phyloP scores from a whole-genome alignment of 495 filamentous ascomycete genomes.

The Daldinia loculata region DNA sequence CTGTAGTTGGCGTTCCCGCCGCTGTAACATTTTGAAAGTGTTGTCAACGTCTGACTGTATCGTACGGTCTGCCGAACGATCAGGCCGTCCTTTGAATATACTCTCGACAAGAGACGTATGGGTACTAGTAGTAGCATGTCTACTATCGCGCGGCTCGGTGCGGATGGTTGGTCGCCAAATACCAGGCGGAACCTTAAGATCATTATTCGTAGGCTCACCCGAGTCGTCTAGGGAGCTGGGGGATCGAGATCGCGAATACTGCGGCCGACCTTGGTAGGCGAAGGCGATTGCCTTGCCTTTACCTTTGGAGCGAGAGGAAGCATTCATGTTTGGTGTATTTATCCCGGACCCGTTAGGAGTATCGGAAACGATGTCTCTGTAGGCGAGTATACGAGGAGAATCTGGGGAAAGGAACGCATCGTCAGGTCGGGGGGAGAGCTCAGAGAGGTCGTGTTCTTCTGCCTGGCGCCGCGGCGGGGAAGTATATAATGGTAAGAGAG shows the following conservation, averaged over 20 bases:
- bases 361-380: neutral
- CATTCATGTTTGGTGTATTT: neutral
- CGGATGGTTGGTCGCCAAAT: constrained; percentile 39
- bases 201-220: neutral
- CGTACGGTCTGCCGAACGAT: constrained; percentile 24
- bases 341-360: neutral
- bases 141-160: constrained; percentile 20
- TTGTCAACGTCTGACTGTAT: constrained; percentile 33
- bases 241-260: constrained; percentile 23
- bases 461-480: constrained; percentile 28
- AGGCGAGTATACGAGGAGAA: neutral
- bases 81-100: constrained; percentile 39
- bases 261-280: constrained; percentile 32
- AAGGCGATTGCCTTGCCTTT: constrained; percentile 41
- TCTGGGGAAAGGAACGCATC: constrained; percentile 44
- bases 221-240: constrained; percentile 3
- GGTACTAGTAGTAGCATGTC: constrained; percentile 1
- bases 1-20: constrained; percentile 71
- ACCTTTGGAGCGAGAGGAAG: constrained; percentile 18
- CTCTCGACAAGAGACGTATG: constrained; percentile 42
- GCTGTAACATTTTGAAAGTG: constrained; percentile 52
- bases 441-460: constrained; percentile 52
- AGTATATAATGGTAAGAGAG: constrained; percentile 38
- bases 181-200: constrained; percentile 23
- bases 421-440: constrained; percentile 54